Conservation (phyloP, 768 basidiomycete genomes). For the Rhodocollybia butyracea region DNA sequence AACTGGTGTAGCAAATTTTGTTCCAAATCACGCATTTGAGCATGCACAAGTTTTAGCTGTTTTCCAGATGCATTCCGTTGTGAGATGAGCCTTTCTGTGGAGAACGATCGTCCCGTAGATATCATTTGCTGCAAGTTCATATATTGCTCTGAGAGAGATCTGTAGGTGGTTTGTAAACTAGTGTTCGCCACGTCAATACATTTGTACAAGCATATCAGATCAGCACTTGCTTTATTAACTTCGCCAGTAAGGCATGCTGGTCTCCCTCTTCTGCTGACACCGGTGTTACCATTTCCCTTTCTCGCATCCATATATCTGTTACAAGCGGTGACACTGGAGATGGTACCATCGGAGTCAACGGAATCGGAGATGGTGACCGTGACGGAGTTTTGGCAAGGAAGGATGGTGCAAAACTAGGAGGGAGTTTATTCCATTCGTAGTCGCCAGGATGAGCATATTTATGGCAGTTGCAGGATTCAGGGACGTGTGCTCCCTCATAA, state of each 20-base stretch:
- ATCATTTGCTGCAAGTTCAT: background rate
- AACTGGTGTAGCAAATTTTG: background rate
- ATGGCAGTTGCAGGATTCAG: background rate
- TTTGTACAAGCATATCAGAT: no score
- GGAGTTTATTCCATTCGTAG: background rate
- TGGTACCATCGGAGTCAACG: background rate
- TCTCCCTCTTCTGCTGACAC: no score
- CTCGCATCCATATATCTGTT: no score
- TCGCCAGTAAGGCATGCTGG: no score
- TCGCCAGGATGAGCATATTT: background rate
- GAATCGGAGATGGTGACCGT: background rate
- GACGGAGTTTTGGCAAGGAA: background rate
- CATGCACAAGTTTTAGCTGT: background rate
- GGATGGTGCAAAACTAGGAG: background rate
- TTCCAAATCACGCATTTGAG: background rate
- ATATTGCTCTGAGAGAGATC: background rate
- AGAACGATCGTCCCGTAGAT: background rate
- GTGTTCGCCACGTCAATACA: no score
- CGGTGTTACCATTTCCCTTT: no score
- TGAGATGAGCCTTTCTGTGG: background rate
- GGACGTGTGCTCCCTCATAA: background rate
- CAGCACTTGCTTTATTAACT: no score
- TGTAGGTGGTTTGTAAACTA: background rate
- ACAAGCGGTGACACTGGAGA: background rate
- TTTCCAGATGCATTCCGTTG: background rate